Evolutionary conservation across 2,329 filamentous ascomycete genomes (phyloP).

Genomic region (Diplodia corticola): DNA sequence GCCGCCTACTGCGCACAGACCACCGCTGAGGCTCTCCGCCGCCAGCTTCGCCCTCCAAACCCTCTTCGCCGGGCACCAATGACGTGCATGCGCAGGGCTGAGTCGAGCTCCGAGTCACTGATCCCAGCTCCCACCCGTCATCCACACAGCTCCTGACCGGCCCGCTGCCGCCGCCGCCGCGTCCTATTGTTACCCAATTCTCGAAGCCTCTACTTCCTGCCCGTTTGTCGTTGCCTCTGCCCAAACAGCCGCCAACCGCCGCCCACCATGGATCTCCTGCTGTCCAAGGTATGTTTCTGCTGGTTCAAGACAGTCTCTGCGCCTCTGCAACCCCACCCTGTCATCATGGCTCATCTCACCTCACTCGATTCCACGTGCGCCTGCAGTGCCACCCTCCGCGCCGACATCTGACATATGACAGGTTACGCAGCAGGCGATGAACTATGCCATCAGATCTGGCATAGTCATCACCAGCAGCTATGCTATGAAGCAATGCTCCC

Average conservation of each 20-base stretch:
- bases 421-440: constrained; percentile 78
- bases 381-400: not conserved
- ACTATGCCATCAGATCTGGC: constrained; percentile 84
- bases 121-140: not conserved
- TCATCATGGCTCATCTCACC: not conserved
- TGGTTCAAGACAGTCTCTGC: not conserved
- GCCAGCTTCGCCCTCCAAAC: not conserved
- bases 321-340: not conserved
- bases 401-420: constrained; percentile 33
- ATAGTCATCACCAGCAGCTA: constrained; percentile 83
- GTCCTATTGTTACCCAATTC: constrained; percentile 24
- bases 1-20: not conserved
- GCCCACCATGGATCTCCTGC: constrained; percentile 68
- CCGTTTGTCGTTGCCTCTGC: constrained; percentile 22
- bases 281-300: constrained; percentile 53
- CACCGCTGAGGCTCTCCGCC: not conserved
- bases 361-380: not conserved
- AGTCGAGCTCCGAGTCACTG: not conserved
- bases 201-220: constrained; percentile 22
- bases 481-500: constrained; percentile 78
- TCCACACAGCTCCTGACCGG: not conserved
- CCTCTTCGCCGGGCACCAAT: constrained; percentile 17
- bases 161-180: constrained; percentile 23
- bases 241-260: not conserved
- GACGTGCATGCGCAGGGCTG: constrained; percentile 11